Evolutionary conservation across 2,329 filamentous ascomycete species (phyloP), one percentile per base, ranked within the genome.

Genomic region (Xylaria digitata): DNA sequence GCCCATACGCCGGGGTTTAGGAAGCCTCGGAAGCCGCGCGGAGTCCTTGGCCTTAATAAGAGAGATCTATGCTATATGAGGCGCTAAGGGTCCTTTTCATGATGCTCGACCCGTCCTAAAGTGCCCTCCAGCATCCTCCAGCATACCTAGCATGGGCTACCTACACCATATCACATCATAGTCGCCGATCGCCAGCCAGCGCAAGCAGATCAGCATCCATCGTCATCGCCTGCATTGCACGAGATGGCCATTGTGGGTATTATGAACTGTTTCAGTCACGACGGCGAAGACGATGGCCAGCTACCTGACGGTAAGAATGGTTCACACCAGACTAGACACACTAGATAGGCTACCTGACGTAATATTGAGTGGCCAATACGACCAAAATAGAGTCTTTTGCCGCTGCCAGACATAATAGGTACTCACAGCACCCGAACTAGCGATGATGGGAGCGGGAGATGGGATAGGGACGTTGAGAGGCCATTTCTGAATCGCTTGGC

Each of bases 281-380:
- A 48, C 37, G 45, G 32, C 60, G 43, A 59, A 40, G 60, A 56
- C 46, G 37, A 59, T 32, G 26, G 26, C 45, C 13, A 52, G 52
- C 43, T 53, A 53, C 26, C 37, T 37, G 11, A 37, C 43, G 23
- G 52, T 23, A 32, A 13, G 9, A 21, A 46, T n/a, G 26, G 26
- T 11, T 43, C 42, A 13, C 34, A 37, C 8, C 11, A 37, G 34
- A 55, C 55, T 56, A 55, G 61, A 13, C 37, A 40, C 37, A 40
- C 37, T 40, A 40, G 37, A 43, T 43, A 23, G 15, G 43, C 45
- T 58, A 56, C 65, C 65, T 67, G 65, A 67, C 65, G 65, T 67
- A 67, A 67, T 67, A 19, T 45, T 59, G 13, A 21, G 56, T 54
- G 56, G 42, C 45, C 30, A 65, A 42, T 61, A 48, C 50, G 55